Conservation (phyloP, 1,284 basidiomycete species). For the Phellopilus nigrolimitatus region DNA sequence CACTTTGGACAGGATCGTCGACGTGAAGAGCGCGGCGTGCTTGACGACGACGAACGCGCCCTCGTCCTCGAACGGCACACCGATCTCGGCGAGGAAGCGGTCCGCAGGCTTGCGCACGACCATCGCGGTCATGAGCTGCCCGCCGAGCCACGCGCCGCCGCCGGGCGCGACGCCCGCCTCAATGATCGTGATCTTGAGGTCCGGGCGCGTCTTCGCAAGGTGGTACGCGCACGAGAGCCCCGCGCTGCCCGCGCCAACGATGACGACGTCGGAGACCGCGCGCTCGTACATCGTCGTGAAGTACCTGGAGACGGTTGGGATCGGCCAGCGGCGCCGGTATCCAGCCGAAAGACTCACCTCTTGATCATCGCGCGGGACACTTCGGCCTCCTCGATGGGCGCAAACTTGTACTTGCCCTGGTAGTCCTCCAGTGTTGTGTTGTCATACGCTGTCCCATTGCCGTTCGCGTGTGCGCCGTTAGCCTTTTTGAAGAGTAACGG, state of each 20-base stretch:
- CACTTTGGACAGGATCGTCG: slow-evolving; percentile 71
- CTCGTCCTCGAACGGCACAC: slow-evolving; percentile 79
- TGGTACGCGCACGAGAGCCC: slow-evolving; percentile 78
- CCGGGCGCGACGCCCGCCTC: slow-evolving; percentile 84
- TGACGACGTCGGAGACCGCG: slow-evolving; percentile 72
- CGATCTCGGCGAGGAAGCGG: slow-evolving; percentile 67
- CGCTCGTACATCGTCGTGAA: slow-evolving; percentile 72
- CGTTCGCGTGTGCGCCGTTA: slow-evolving; percentile 23
- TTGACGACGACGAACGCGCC: slow-evolving; percentile 77
- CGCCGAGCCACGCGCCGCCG: slow-evolving; percentile 76
- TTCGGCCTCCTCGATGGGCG: slow-evolving; percentile 71
- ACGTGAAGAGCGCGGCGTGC: slow-evolving; percentile 79
- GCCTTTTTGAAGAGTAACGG: slow-evolving; percentile 25
- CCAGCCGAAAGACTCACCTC: slow-evolving; percentile 47
- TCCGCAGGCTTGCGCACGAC: slow-evolving; percentile 83
- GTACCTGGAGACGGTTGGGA: slow-evolving; percentile 45
- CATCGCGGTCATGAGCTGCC: slow-evolving; percentile 84
- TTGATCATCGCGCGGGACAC: slow-evolving; percentile 79
- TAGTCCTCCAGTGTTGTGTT: slow-evolving; percentile 44
- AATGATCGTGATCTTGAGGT: slow-evolving; percentile 77
- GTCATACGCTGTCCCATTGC: slow-evolving; percentile 14
- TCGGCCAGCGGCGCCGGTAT: too few relatives aligned
- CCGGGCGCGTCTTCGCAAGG: slow-evolving; percentile 63
- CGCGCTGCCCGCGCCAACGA: slow-evolving; percentile 77
- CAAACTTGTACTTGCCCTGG: slow-evolving; percentile 61